Percentiles rank a stretch among this genome's conserved stretches.
phyloP scores from a whole-genome alignment of 2,329 filamentous ascomycete genomes.

The Xylariales sp. region DNA sequence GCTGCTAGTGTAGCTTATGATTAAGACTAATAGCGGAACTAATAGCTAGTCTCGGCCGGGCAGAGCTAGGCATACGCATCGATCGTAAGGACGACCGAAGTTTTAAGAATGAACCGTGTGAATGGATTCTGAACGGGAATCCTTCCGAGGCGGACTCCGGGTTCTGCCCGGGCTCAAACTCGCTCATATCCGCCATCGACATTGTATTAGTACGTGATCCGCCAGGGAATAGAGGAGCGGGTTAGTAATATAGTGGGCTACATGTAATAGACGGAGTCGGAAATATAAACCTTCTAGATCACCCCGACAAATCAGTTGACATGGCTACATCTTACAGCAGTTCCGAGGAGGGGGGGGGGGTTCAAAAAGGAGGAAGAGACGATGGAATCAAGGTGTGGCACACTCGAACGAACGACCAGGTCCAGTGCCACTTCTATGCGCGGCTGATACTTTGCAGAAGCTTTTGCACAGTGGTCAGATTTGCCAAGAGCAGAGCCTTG shows the following conservation, averaged over 20 bases:
- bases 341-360: background rate
- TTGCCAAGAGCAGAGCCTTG: constrained; percentile 24
- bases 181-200: background rate
- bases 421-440: constrained; percentile 23
- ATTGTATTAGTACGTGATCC: background rate
- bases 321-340: constrained; percentile 7
- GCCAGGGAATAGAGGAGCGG: background rate
- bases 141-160: background rate
- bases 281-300: constrained; percentile 7
- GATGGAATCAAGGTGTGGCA: constrained; percentile 19
- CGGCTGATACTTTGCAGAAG: constrained; percentile 14
- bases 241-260: constrained; percentile 8
- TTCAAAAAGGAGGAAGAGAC: constrained; percentile 16
- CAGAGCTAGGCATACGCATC: constrained; percentile 21
- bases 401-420: constrained; percentile 8
- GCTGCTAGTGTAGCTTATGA: no score
- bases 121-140: constrained; percentile 5
- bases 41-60: constrained; percentile 26
- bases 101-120: background rate
- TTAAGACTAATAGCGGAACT: background rate
- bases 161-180: no score
- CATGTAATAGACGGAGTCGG: background rate
- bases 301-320: constrained; percentile 1
- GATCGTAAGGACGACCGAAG: background rate
- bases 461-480: constrained; percentile 13